Evolutionary conservation across 176 grass and related monocot genomes (phyloP).

Genomic region (Paspalum notatum): DNA sequence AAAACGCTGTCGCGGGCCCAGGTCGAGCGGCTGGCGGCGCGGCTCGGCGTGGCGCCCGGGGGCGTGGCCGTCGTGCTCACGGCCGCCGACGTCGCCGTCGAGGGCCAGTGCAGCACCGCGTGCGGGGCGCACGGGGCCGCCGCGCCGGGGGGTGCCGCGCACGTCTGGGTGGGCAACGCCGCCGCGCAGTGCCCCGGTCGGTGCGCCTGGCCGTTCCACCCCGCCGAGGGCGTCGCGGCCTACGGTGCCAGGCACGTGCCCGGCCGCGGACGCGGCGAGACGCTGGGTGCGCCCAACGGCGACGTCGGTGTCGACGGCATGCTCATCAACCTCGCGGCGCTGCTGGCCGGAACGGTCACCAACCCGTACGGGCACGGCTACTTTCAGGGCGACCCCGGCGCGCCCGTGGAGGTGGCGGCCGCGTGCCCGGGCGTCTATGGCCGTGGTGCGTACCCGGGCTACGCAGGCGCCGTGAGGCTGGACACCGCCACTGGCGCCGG

Average conservation of each 20-base stretch:
- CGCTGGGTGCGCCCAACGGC: slow-evolving; percentile 62
- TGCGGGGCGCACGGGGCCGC: slow-evolving; percentile 60
- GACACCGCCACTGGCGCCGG: slow-evolving; percentile 61
- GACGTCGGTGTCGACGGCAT: slow-evolving; percentile 73
- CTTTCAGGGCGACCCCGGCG: slow-evolving; percentile 67
- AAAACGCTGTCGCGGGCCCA: slow-evolving; percentile 50
- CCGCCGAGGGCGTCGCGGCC: slow-evolving; percentile 31
- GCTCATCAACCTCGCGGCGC: slow-evolving; percentile 80
- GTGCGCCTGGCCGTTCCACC: slow-evolving; percentile 89
- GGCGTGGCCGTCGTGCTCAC: slow-evolving; percentile 82
- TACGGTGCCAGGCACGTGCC: background rate
- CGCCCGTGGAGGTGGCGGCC: slow-evolving; percentile 66
- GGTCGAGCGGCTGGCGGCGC: slow-evolving; percentile 54
- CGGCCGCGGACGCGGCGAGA: slow-evolving; percentile 36
- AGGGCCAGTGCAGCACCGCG: slow-evolving; percentile 61
- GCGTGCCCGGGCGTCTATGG: slow-evolving; percentile 63
- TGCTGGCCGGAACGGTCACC: slow-evolving; percentile 74
- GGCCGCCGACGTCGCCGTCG: slow-evolving; percentile 67
- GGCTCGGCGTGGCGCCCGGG: slow-evolving; percentile 65
- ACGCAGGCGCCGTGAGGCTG: slow-evolving; percentile 56
- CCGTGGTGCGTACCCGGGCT: slow-evolving; percentile 64
- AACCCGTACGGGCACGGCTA: slow-evolving; percentile 78
- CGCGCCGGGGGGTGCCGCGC: slow-evolving; percentile 8
- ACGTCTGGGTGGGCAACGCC: slow-evolving; percentile 80
- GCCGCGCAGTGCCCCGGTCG: slow-evolving; percentile 68